A percentile compares a stretch with the other conserved stretches of the same genome.
Evolutionary conservation across 352 stramenopile species (phyloP).

Genomic region (Phytophthora pisi): DNA sequence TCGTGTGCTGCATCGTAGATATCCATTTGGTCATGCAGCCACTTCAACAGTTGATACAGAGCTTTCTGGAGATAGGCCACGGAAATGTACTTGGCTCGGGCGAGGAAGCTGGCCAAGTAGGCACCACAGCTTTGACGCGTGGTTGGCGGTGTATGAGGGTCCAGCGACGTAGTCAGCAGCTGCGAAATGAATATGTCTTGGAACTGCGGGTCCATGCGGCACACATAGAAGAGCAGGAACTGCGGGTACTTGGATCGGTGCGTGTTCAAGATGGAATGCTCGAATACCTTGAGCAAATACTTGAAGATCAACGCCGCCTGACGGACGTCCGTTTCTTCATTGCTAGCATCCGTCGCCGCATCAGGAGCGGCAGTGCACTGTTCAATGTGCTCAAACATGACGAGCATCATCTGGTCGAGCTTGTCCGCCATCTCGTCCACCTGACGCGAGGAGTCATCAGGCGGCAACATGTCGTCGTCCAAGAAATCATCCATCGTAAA

Average conservation of each 20-base stretch:
- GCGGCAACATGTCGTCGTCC: constrained; percentile 76
- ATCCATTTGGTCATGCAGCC: constrained; percentile 95
- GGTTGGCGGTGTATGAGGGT: constrained; percentile 84
- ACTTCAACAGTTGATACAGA: constrained; percentile 93
- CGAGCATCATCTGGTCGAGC: constrained; percentile 87
- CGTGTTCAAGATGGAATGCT: constrained; percentile 87
- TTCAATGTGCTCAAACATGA: constrained; percentile 89
- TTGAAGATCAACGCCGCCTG: constrained; percentile 74
- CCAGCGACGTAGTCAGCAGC: constrained; percentile 72
- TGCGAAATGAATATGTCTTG: constrained; percentile 87
- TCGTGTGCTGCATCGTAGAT: constrained; percentile 67
- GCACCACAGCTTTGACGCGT: constrained; percentile 94
- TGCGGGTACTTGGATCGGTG: constrained; percentile 94
- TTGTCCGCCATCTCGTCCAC: constrained; percentile 89
- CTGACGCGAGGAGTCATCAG: constrained; percentile 40
- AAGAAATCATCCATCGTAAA: constrained; percentile 86
- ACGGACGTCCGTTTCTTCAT: constrained; percentile 43
- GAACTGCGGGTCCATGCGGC: constrained; percentile 73
- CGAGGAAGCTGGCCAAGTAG: constrained; percentile 97
- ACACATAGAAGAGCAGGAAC: constrained; percentile 92
- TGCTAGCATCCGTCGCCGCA: not conserved
- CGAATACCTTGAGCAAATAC: constrained; percentile 84
- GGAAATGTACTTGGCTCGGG: constrained; percentile 93
- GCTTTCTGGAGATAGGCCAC: constrained; percentile 93
- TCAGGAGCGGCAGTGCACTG: constrained; percentile 19